A percentile compares a stretch with the other conserved stretches of the same genome.
phyloP scores from a whole-genome alignment of 78 protist species.

The Thecamonas trahens region DNA sequence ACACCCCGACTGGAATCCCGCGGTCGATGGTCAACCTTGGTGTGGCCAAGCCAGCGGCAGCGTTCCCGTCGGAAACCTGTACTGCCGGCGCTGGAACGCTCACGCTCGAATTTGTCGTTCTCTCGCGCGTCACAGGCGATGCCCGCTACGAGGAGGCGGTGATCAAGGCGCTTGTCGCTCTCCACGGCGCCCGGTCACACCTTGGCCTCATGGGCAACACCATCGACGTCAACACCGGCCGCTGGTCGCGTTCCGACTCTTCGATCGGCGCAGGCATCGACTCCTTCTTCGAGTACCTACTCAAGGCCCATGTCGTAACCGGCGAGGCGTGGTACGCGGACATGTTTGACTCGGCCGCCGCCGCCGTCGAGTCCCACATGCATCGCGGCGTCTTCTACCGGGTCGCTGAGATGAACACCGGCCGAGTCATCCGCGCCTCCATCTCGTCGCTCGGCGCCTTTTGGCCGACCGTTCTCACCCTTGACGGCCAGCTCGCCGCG shows the following conservation, averaged over 20 bases:
- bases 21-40: slow-evolving; percentile 74
- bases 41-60: slow-evolving; percentile 58
- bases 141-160: slow-evolving; percentile 33
- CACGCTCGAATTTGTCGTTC: slow-evolving; percentile 66
- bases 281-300: slow-evolving; percentile 79
- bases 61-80: slow-evolving; percentile 35
- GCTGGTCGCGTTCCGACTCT: slow-evolving; percentile 63
- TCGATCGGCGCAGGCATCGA: slow-evolving; percentile 81
- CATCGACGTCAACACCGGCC: slow-evolving; percentile 56
- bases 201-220: slow-evolving; percentile 74
- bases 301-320: slow-evolving; percentile 53
- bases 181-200: slow-evolving; percentile 43
- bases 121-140: slow-evolving; percentile 46
- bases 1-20: slow-evolving; percentile 89
- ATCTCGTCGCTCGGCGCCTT: slow-evolving; percentile 27
- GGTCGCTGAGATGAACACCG: slow-evolving; percentile 43
- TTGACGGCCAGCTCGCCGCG: slow-evolving; percentile 30
- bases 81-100: slow-evolving; percentile 82
- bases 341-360: slow-evolving; percentile 12
- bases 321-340: slow-evolving; percentile 42
- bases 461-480: slow-evolving; percentile 70
- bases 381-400: not conserved
- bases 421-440: not conserved
- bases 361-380: slow-evolving; percentile 1
- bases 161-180: slow-evolving; percentile 31